Evolutionary conservation across 768 basidiomycete genomes (phyloP).

Genomic region (Termitomyces sp.): DNA sequence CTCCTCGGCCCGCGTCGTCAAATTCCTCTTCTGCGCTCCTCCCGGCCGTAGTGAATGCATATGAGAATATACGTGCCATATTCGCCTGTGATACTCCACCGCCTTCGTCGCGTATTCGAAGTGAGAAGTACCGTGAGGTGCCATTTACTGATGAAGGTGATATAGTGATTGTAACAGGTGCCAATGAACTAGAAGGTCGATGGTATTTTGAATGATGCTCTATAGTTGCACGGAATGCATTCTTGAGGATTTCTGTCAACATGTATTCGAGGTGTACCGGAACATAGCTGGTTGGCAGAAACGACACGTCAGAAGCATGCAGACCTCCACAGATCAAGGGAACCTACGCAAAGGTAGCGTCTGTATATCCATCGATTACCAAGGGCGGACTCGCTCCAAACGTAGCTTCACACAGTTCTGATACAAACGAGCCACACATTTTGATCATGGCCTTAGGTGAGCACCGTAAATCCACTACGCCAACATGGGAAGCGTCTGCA

Average conservation of each 20-base stretch:
- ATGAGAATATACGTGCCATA: conserved; percentile 81
- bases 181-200: conserved; percentile 32
- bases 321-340: neutral
- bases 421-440: conserved; percentile 81
- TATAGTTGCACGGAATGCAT: conserved; percentile 85
- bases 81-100: conserved; percentile 76
- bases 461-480: conserved; percentile 70
- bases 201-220: conserved; percentile 58
- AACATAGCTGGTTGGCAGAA: conserved; percentile 46
- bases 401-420: conserved; percentile 80
- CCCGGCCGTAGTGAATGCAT: conserved; percentile 86
- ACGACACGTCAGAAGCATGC: conserved; percentile 2
- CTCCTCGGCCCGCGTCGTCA: conserved; percentile 47
- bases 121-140: conserved; percentile 52
- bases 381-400: conserved; percentile 67
- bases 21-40: conserved; percentile 29
- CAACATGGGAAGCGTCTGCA: conserved; percentile 42
- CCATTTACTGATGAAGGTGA: conserved; percentile 38
- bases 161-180: conserved; percentile 70
- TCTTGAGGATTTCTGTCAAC: conserved; percentile 86
- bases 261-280: conserved; percentile 92
- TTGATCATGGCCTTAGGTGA: conserved; percentile 70
- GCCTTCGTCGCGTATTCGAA: conserved; percentile 82
- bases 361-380: conserved; percentile 62
- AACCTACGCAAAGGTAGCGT: conserved; percentile 76